Evolutionary conservation across 495 filamentous ascomycete species (phyloP).

Genomic region (Tuber aestivum): DNA sequence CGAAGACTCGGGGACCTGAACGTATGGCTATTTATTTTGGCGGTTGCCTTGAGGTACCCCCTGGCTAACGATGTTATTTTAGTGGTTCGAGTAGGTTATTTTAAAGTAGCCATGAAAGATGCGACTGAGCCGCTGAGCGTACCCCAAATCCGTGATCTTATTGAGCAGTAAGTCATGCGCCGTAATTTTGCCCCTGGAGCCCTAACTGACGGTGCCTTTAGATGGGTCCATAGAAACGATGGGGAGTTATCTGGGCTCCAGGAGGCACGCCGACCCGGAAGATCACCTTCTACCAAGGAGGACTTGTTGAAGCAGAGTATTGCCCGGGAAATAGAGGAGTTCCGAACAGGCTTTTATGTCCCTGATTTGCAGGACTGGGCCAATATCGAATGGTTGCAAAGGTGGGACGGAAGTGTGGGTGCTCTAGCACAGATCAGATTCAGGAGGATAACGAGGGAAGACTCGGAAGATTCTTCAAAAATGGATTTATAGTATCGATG

Average conservation of each 20-base stretch:
- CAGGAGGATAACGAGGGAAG: constrained; percentile 32
- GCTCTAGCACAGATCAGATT: constrained; percentile 57
- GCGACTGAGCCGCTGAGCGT: constrained; percentile 14
- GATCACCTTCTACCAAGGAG: constrained; percentile 70
- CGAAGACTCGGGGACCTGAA: constrained; percentile 25
- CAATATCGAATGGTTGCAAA: constrained; percentile 51
- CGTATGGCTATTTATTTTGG: constrained; percentile 15
- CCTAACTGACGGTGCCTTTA: constrained; percentile 35
- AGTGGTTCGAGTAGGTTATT: constrained; percentile 39
- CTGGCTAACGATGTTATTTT: background rate
- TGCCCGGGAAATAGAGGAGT: constrained; percentile 68
- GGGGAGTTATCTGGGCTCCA: constrained; percentile 69
- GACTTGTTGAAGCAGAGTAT: constrained; percentile 68
- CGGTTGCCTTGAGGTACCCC: background rate
- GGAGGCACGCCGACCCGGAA: constrained; percentile 69
- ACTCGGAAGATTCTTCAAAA: background rate
- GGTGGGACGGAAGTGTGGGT: constrained; percentile 62
- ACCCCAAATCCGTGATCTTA: constrained; percentile 25
- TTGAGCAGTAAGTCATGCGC: constrained; percentile 20
- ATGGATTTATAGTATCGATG: background rate
- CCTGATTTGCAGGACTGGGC: constrained; percentile 56
- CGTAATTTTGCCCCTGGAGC: too few relatives aligned
- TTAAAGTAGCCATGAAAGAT: constrained; percentile 40
- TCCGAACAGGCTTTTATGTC: constrained; percentile 73
- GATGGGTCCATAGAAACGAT: constrained; percentile 71